Percentiles rank a stretch among this genome's conserved stretches.
Evolutionary conservation across 2,329 filamentous ascomycete genomes (phyloP).

Genomic region (Fonsecaea monophora): DNA sequence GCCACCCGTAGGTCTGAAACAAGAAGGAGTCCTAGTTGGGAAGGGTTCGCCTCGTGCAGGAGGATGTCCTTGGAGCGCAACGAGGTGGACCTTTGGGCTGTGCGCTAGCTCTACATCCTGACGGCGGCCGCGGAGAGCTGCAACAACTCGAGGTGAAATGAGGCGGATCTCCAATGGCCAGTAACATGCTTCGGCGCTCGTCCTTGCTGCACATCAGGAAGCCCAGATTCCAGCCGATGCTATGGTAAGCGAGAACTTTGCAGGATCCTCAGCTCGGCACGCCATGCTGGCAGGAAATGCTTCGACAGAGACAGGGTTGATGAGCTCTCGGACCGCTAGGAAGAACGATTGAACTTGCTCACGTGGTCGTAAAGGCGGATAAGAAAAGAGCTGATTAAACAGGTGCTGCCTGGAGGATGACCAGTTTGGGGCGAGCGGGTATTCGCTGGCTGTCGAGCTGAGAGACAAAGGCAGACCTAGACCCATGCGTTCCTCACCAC

Average conservation of each 20-base stretch:
- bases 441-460: neutral
- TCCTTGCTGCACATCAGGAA: neutral
- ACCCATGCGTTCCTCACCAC: neutral
- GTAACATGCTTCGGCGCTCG: neutral
- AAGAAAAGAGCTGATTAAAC: neutral
- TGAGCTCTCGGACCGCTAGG: neutral
- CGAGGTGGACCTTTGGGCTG: neutral
- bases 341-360: neutral
- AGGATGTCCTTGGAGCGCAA: neutral
- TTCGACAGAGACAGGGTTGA: neutral
- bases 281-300: neutral
- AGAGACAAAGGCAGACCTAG: neutral
- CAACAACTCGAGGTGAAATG: constrained; percentile 4
- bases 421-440: neutral
- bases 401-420: neutral
- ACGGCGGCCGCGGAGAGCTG: neutral
- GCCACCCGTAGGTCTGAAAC: constrained; percentile 18
- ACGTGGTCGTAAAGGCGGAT: neutral
- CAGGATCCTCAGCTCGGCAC: constrained; percentile 7
- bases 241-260: constrained; percentile 8
- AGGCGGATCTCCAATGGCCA: constrained; percentile 12
- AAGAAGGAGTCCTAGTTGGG: constrained; percentile 3
- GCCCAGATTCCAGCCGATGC: neutral
- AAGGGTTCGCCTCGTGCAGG: constrained; percentile 10
- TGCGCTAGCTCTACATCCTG: constrained; percentile 1